Conservation (phyloP, 768 basidiomycete genomes). For the Trametes gibbosa region DNA sequence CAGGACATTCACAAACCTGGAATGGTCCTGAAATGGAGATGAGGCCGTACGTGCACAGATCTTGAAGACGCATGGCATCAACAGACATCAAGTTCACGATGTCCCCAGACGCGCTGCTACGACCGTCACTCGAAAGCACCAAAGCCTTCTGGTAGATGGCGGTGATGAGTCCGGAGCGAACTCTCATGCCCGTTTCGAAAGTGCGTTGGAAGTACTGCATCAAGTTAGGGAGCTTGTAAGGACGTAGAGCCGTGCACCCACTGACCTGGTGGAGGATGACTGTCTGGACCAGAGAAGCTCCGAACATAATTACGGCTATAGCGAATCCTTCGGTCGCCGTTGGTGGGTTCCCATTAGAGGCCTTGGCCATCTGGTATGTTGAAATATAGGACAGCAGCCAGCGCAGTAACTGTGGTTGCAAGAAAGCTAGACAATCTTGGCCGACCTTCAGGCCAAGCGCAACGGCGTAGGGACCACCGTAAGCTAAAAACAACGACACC, state of each 20-base stretch:
- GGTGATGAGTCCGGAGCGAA: slow-evolving; percentile 84
- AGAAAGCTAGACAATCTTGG: slow-evolving; percentile 79
- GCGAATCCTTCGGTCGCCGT: slow-evolving; percentile 66
- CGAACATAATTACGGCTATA: slow-evolving; percentile 79
- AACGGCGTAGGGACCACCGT: slow-evolving; percentile 69
- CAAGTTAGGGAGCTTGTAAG: background rate
- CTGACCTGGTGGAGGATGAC: slow-evolving; percentile 74
- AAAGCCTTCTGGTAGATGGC: slow-evolving; percentile 86
- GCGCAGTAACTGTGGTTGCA: slow-evolving; percentile 85
- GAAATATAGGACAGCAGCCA: slow-evolving; percentile 80
- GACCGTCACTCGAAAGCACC: slow-evolving; percentile 82
- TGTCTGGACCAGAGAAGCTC: slow-evolving; percentile 75
- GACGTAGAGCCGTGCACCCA: background rate
- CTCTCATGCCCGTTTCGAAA: slow-evolving; percentile 88
- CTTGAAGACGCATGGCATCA: slow-evolving; percentile 75
- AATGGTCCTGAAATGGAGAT: slow-evolving; percentile 85
- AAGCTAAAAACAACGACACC: slow-evolving; percentile 72
- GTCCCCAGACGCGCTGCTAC: slow-evolving; percentile 79
- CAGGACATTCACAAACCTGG: slow-evolving; percentile 48
- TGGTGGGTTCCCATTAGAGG: slow-evolving; percentile 25
- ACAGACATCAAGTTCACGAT: slow-evolving; percentile 95
- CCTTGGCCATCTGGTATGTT: slow-evolving; percentile 56
- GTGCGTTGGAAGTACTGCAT: slow-evolving; percentile 80
- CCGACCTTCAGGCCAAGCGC: slow-evolving; percentile 67
- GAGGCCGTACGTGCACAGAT: slow-evolving; percentile 78